Percentiles rank a stretch among this genome's conserved stretches.
phyloP scores from a whole-genome alignment of 768 basidiomycete genomes.

The Cystobasidium tubakii region DNA sequence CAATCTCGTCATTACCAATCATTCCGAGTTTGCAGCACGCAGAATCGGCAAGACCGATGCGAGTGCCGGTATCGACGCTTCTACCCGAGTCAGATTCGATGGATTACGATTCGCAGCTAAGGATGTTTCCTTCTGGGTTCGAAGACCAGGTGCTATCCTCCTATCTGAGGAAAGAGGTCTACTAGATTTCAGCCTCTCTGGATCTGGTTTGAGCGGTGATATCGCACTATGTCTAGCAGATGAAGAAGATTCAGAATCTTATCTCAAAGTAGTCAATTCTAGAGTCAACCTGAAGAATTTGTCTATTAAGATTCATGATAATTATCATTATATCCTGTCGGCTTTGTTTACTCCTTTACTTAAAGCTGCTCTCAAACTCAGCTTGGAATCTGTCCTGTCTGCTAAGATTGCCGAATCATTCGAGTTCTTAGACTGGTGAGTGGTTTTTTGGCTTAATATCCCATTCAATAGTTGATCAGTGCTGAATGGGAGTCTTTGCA shows the following conservation, averaged over 20 bases:
- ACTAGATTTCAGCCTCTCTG: constrained; percentile 24
- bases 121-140: constrained; percentile 33
- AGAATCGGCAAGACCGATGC: constrained; percentile 28
- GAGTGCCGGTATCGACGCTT: constrained; percentile 4
- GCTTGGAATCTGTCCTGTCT: constrained; percentile 10
- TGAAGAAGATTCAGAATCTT: constrained; percentile 29
- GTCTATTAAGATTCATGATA: constrained; percentile 34
- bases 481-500: neutral
- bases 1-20: constrained; percentile 31
- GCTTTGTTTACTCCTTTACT: constrained; percentile 24
- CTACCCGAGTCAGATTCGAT: constrained; percentile 30
- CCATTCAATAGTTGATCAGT: too few species aligned
- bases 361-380: constrained; percentile 25
- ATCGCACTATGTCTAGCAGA: constrained; percentile 17
- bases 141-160: constrained; percentile 22
- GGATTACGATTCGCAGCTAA: constrained; percentile 27
- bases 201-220: constrained; percentile 24
- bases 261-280: constrained; percentile 25
- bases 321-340: constrained; percentile 35
- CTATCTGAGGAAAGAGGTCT: constrained; percentile 32
- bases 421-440: constrained; percentile 30
- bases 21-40: constrained; percentile 27
- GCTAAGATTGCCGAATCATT: constrained; percentile 23
- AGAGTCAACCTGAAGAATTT: constrained; percentile 24
- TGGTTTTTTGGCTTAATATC: too few species aligned